Base-by-base conservation (phyloP, 371 early-diverging fungal genomes). In the Saksenaea oblongispora region DNA sequence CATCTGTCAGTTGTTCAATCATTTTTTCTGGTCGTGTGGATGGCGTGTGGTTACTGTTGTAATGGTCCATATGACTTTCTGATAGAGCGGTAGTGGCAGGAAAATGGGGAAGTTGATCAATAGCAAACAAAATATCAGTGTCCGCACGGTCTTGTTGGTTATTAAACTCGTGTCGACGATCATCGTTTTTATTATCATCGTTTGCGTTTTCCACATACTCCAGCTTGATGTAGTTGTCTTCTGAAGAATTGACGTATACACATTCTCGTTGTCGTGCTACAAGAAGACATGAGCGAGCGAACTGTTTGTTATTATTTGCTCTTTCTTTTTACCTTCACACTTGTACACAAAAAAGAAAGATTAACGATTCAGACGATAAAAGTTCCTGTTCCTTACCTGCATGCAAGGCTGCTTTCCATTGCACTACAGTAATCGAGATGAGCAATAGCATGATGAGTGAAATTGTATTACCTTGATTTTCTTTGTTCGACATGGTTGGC, bases 361-460 rank as follows among this genome's bases (percentile, higher is more conserved):
- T 18, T 37, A 17, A 27, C 41, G 18, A 11, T 35, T 56, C 41
- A 53, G 37, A 35, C 53, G 7, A 26, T 27, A 27, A 34, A 34
- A 51, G 64, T 51, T n/a, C 27, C 57, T 35, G 53, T 56, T 53
- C 34, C 62, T 55, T 75, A 79, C 82, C 77, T 82, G 82, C 82
- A 82, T 82, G 67, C 82, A 82, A 27, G 82, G 82, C 36, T 79
- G 82, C 58, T 73, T 70, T 36, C 82, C 82, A 62, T 82, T 79
- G 34, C 82, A 82, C 82, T 82, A 26, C 7, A 15, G 14, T 13
- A 54, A 54, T 3, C 36, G 35, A 14, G n/a, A 22, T 58, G 7
- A 31, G 10, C 22, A 24, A 41, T 2, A 11, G 35, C 18, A 56
- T 34, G 54, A 26, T 27, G 5, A 35, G 59, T 62, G 17, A 34